phyloP scores from a whole-genome alignment of 2,329 filamentous ascomycete genomes.

The Pleurostoma richardsiae region DNA sequence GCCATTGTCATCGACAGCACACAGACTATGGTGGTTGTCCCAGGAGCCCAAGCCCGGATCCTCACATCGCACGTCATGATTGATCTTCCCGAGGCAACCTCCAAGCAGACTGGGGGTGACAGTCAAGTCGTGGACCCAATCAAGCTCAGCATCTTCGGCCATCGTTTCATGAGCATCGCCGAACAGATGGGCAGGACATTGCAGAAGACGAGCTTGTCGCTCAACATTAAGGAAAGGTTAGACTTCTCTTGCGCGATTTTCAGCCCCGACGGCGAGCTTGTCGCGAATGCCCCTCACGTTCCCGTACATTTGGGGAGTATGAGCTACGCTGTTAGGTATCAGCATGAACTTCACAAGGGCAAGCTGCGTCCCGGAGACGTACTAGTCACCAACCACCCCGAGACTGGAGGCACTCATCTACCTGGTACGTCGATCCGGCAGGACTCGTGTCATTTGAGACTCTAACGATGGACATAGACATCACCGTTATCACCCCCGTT shows the following conservation, averaged over 20 bases:
- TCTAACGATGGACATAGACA: constrained; percentile 15
- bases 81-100: constrained; percentile 19
- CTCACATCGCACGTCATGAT: constrained; percentile 21
- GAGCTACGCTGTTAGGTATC: constrained; percentile 6
- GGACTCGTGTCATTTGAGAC: not conserved
- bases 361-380: constrained; percentile 69
- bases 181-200: constrained; percentile 37
- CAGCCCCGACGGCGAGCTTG: constrained; percentile 5
- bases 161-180: constrained; percentile 75
- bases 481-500: constrained; percentile 34
- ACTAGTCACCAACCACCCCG: constrained; percentile 51
- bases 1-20: constrained; percentile 5
- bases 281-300: constrained; percentile 51
- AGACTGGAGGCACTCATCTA: constrained; percentile 30
- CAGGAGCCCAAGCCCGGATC: constrained; percentile 4
- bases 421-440: constrained; percentile 13
- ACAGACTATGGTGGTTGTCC: constrained; percentile 7
- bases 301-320: constrained; percentile 19
- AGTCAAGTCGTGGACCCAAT: constrained; percentile 31
- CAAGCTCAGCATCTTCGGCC: constrained; percentile 68
- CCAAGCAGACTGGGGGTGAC: not conserved
- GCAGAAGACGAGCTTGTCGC: constrained; percentile 6
- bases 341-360: constrained; percentile 59
- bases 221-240: constrained; percentile 7
- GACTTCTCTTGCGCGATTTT: constrained; percentile 8